phyloP scores from a whole-genome alignment of 2,329 filamentous ascomycete genomes.

The Colletotrichum destructivum region DNA sequence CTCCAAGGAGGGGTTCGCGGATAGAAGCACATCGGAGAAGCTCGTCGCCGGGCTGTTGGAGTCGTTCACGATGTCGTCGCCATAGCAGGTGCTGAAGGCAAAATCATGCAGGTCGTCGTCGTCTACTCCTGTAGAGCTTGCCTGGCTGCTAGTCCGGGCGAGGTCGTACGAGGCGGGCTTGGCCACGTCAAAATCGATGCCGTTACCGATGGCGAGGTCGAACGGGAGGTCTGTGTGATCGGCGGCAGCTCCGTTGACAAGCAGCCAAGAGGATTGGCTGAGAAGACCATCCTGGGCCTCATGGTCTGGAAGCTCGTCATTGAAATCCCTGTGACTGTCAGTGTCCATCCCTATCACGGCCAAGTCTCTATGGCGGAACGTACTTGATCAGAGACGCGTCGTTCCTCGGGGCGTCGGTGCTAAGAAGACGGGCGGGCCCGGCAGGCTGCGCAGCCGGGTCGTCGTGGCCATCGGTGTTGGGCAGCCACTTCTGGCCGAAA shows the following conservation, averaged over 20 bases:
- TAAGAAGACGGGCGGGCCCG: conserved; percentile 11
- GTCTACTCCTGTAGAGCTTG: conserved; percentile 30
- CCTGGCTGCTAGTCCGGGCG: conserved; percentile 20
- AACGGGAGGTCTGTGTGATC: conserved; percentile 23
- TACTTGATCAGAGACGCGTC: conserved; percentile 25
- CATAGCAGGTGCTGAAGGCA: conserved; percentile 17
- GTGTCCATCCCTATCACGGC: not conserved
- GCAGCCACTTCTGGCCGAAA: conserved; percentile 10
- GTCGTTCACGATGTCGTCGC: conserved; percentile 2
- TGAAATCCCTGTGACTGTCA: conserved; percentile 26
- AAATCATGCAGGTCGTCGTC: conserved; percentile 5
- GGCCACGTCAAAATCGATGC: not conserved
- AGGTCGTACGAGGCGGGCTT: not conserved
- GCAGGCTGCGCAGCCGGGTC: not conserved
- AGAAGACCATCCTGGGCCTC: not conserved
- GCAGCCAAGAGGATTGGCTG: conserved; percentile 5
- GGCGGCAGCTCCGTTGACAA: not conserved
- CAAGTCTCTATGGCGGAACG: not conserved
- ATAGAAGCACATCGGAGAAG: conserved; percentile 20
- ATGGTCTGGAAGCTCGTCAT: conserved; percentile 12
- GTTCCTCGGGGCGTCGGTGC: conserved; percentile 8
- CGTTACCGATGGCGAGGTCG: conserved; percentile 25
- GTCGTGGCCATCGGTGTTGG: too few relatives aligned
- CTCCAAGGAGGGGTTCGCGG: conserved; percentile 16
- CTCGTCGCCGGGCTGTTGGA: conserved; percentile 27